These are phyloP conservation scores for Ganoderma resinaceum DNA, from an alignment of 1,284 basidiomycete species.

Conservation along the genomic window DNA sequence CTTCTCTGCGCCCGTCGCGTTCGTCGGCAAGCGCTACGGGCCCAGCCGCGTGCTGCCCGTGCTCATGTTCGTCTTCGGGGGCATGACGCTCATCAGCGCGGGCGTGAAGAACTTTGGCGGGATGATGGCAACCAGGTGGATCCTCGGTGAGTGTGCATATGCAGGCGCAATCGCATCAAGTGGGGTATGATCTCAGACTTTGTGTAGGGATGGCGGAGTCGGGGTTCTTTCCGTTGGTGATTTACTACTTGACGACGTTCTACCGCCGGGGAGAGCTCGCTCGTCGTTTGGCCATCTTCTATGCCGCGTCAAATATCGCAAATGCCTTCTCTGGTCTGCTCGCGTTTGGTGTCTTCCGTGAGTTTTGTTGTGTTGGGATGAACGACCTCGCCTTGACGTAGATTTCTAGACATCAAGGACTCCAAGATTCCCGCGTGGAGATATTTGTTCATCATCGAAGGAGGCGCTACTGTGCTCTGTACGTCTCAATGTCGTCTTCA, in stretches of 20 bases:
- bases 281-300: slow-evolving; percentile 43
- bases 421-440: slow-evolving; percentile 27
- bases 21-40: slow-evolving; percentile 49
- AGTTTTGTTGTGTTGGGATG: slow-evolving; percentile 10
- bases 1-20: slow-evolving; percentile 47
- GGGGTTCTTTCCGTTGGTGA: slow-evolving; percentile 68
- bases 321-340: slow-evolving; percentile 33
- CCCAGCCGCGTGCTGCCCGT: slow-evolving; percentile 43
- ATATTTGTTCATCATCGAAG: slow-evolving; percentile 51
- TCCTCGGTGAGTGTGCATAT: slow-evolving; percentile 37
- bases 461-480: slow-evolving; percentile 21
- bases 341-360: slow-evolving; percentile 27
- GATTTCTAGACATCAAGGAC: slow-evolving; percentile 14
- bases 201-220: slow-evolving; percentile 54
- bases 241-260: slow-evolving; percentile 49
- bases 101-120: slow-evolving; percentile 46
- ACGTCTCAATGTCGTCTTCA: not conserved
- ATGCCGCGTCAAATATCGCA: slow-evolving; percentile 46
- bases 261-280: slow-evolving; percentile 48
- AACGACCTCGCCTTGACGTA: not conserved
- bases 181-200: slow-evolving; percentile 31
- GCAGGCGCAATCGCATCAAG: not conserved
- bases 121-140: slow-evolving; percentile 27
- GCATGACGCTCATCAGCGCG: slow-evolving; percentile 41
- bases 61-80: slow-evolving; percentile 48